Base-by-base conservation (phyloP, 768 basidiomycete genomes). In the Collybia sordida region DNA sequence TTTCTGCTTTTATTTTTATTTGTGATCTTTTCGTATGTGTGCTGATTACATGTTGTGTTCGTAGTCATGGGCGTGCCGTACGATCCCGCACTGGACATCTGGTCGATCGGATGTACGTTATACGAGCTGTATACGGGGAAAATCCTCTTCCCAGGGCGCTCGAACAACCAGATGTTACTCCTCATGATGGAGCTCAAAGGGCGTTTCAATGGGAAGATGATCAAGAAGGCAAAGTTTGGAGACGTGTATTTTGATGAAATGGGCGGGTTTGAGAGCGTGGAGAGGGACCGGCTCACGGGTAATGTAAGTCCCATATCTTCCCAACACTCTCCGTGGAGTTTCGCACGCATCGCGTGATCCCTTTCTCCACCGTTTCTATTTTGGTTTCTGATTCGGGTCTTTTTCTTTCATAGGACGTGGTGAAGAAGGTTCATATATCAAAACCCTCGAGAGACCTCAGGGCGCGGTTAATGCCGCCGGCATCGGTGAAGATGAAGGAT, bases 131-230 rank as follows among this genome's bases (percentile, higher is more conserved):
- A 93, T 71, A 94, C 93, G 1, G 93, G 93, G 66, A 98, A 97
- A 74, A 98, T 98, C 49, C 83, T 99, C 35, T 93, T 98, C 67
- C 97, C 97, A 0, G 96, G 96, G 11, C 84, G 93, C 34, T 91
- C 91, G 15, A 98, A 99, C 69, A 97, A 97, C 63, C 95, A 98
- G 62, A 98, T 98, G 96, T 75, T 98, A 17, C 76, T 93, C 48
- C 82, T 91, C 49, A 97, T 98, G 90, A 98, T 98, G 94, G 96
- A 98, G 66, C 77, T 97, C 50, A 95, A 92, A 67, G 95, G 97
- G 28, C 80, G 93, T 42, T 90, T 98, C 72, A 95, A 93, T 62
- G 78, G 82, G 55, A 93, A 93, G 70, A 85, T 93, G 84, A 88
- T 98, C 67, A 97, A 96, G 72, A 93, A 88, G 64, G 90, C 90